Evolutionary conservation across 768 basidiomycete species (phyloP).

Genomic region (Phylloporus rhodoxanthus): DNA sequence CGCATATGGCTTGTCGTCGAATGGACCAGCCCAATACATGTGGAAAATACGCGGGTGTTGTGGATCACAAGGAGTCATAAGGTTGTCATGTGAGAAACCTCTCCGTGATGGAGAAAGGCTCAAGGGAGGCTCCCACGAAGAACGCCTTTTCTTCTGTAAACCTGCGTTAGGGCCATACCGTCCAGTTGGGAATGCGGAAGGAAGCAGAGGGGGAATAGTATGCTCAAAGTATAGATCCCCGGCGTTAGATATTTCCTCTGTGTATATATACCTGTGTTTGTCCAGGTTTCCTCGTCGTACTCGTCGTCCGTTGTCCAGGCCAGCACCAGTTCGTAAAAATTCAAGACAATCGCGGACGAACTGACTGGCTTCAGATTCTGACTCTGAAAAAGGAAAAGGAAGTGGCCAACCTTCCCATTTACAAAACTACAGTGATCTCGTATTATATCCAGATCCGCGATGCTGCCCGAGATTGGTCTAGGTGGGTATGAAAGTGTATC

Average conservation of each 20-base stretch:
- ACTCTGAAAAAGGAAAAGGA: not conserved
- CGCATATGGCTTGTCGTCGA: constrained; percentile 95
- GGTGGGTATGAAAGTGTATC: constrained; percentile 37
- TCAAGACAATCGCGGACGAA: constrained; percentile 96
- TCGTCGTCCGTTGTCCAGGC: constrained; percentile 72
- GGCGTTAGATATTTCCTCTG: constrained; percentile 39
- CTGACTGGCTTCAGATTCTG: constrained; percentile 32
- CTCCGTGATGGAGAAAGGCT: constrained; percentile 42
- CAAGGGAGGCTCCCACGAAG: constrained; percentile 53
- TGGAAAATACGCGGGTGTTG: constrained; percentile 84
- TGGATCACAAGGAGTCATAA: constrained; percentile 53
- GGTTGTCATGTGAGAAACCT: constrained; percentile 37
- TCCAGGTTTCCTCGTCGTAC: constrained; percentile 59
- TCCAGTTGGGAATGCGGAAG: constrained; percentile 23
- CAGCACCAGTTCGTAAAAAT: constrained; percentile 78
- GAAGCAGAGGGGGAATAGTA: constrained; percentile 11
- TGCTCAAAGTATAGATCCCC: constrained; percentile 2
- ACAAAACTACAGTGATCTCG: constrained; percentile 81
- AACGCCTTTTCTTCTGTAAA: constrained; percentile 51
- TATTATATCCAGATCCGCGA: constrained; percentile 84
- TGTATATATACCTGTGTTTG: constrained; percentile 78
- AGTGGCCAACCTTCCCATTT: constrained; percentile 50
- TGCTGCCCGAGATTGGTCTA: constrained; percentile 71
- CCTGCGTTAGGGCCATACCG: constrained; percentile 47
- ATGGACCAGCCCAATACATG: constrained; percentile 96